Conservation (phyloP, 2,329 filamentous ascomycete species). For the Albifimbria verrucaria region DNA sequence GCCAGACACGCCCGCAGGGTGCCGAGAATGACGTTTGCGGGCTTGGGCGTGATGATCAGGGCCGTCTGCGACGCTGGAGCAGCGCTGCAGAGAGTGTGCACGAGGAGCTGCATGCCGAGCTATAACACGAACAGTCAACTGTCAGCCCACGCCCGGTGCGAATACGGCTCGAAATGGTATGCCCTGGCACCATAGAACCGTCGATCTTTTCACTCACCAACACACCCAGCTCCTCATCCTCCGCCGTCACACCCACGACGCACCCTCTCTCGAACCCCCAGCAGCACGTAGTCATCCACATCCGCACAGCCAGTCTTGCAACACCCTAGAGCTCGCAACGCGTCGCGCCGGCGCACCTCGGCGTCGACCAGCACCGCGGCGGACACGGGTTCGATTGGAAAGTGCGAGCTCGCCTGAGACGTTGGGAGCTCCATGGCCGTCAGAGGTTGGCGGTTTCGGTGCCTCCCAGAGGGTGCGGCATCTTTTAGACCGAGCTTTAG, state of each 20-base stretch:
- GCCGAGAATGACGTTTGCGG: conserved; percentile 36
- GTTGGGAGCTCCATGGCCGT: conserved; percentile 3
- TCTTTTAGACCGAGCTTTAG: too few species aligned
- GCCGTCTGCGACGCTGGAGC: conserved; percentile 21
- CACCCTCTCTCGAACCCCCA: conserved; percentile 48
- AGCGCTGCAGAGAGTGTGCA: conserved; percentile 31
- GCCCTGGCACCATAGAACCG: too few species aligned
- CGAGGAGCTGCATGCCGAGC: conserved; percentile 48
- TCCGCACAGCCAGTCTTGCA: conserved; percentile 43
- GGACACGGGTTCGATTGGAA: conserved; percentile 39
- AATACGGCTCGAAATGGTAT: background rate
- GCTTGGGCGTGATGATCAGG: conserved; percentile 48
- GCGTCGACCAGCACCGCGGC: conserved; percentile 37
- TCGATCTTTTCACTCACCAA: conserved; percentile 43
- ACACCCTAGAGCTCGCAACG: conserved; percentile 22
- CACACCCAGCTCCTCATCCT: conserved; percentile 46
- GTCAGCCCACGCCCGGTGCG: too few species aligned
- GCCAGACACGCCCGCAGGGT: conserved; percentile 38
- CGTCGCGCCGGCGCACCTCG: conserved; percentile 34
- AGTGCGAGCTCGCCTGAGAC: conserved; percentile 46
- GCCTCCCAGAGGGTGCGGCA: too few species aligned
- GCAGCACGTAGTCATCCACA: conserved; percentile 45
- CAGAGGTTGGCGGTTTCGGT: too few species aligned
- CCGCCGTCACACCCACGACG: conserved; percentile 52
- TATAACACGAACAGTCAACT: conserved; percentile 15